These are phyloP conservation scores for Ganoderma meredithae DNA, from an alignment of 1,284 basidiomycete genomes.

Conservation along the genomic window DNA sequence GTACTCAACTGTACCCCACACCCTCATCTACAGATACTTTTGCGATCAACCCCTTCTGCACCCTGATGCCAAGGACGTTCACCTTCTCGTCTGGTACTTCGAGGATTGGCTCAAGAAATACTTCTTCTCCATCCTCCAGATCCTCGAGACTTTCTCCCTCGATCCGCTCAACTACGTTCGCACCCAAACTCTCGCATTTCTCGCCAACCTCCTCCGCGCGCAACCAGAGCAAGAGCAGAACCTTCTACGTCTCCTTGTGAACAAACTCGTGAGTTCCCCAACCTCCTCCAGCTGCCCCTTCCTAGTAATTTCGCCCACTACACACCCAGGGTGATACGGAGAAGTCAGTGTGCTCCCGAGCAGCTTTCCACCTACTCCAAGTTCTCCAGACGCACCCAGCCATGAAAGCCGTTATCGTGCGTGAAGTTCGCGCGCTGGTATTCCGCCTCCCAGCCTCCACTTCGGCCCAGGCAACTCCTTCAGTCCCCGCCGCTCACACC, in stretches of 20 bases:
- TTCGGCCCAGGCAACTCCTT: constrained; percentile 42
- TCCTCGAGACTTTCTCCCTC: constrained; percentile 88
- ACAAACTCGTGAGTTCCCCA: constrained; percentile 79
- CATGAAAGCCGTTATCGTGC: constrained; percentile 93
- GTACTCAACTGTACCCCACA: background rate
- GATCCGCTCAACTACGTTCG: constrained; percentile 92
- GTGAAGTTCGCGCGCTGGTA: constrained; percentile 86
- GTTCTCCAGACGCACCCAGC: constrained; percentile 91
- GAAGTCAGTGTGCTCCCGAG: constrained; percentile 87
- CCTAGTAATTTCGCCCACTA: no score
- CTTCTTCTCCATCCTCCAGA: constrained; percentile 92
- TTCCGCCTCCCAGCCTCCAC: constrained; percentile 63
- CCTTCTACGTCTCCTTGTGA: constrained; percentile 89
- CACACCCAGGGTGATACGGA: constrained; percentile 84
- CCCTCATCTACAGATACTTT: constrained; percentile 75
- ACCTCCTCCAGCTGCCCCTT: no score
- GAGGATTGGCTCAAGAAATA: constrained; percentile 98
- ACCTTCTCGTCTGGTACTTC: constrained; percentile 88
- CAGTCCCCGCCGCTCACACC: constrained; percentile 13
- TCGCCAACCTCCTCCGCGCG: constrained; percentile 83
- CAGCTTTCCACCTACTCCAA: constrained; percentile 90
- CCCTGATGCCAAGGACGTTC: constrained; percentile 73
- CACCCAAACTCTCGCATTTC: constrained; percentile 61
- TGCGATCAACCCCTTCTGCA: constrained; percentile 88
- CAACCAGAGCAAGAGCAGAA: constrained; percentile 99